A percentile compares a stretch with the other conserved stretches of the same genome.
These are phyloP conservation scores for Exsudoporus floridanus DNA, from an alignment of 1,284 basidiomycete genomes.

Conservation along the genomic window DNA sequence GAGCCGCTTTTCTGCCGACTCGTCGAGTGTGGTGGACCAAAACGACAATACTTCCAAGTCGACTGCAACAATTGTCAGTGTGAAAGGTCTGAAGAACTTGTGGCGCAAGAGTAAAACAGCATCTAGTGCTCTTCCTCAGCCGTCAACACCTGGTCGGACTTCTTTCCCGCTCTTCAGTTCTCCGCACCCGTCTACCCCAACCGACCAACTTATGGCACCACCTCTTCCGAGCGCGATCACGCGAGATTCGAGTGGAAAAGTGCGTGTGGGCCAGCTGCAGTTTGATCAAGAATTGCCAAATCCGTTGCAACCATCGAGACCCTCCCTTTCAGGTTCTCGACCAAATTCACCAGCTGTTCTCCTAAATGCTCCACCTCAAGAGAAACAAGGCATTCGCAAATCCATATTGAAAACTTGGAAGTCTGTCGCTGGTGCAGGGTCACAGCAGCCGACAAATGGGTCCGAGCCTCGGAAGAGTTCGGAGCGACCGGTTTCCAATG, in stretches of 20 bases:
- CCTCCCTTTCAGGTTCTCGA: conserved; percentile 26
- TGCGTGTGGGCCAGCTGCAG: conserved; percentile 46
- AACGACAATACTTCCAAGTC: conserved; percentile 20
- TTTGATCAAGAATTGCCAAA: conserved; percentile 70
- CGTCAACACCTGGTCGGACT: conserved; percentile 32
- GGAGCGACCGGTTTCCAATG: conserved; percentile 30
- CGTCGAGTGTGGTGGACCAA: conserved; percentile 43
- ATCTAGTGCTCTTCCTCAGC: conserved; percentile 31
- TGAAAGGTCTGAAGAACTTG: conserved; percentile 67
- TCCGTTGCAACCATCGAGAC: conserved; percentile 40
- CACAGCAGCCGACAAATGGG: conserved; percentile 27
- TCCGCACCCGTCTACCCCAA: conserved; percentile 15
- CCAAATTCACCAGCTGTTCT: conserved; percentile 26
- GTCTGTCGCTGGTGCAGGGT: conserved; percentile 38
- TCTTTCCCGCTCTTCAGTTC: conserved; percentile 22
- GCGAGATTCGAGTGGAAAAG: conserved; percentile 22
- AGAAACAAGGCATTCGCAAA: conserved; percentile 52
- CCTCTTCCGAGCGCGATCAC: conserved; percentile 6
- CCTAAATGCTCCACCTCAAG: conserved; percentile 21
- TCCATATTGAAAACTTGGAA: conserved; percentile 69
- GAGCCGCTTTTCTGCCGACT: conserved; percentile 76
- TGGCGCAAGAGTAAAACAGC: conserved; percentile 72
- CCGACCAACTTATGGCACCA: conserved; percentile 25
- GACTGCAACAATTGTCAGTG: conserved; percentile 50
- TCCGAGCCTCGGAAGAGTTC: conserved; percentile 35